Percentiles rank a stretch among this genome's conserved stretches.
Evolutionary conservation across 2,329 filamentous ascomycete genomes (phyloP).

Genomic region (Scedosporium aurantiacum): DNA sequence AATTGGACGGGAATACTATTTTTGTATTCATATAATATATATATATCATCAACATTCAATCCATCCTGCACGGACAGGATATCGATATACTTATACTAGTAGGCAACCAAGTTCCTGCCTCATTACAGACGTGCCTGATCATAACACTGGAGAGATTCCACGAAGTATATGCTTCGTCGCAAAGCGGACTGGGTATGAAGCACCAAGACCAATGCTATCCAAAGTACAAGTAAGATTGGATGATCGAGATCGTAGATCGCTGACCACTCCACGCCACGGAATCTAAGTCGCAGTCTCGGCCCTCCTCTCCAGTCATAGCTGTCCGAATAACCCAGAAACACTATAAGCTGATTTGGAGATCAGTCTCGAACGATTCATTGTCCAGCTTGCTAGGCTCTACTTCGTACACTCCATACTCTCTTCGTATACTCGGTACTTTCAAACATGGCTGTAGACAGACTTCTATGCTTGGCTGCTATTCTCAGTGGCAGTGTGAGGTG

Average conservation of each 20-base stretch:
- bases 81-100: neutral
- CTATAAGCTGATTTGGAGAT: neutral
- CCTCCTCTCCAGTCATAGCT: neutral
- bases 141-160: neutral
- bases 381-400: neutral
- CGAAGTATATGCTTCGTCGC: neutral
- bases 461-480: no score
- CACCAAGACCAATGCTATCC: neutral
- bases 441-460: no score
- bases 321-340: neutral
- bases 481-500: no score
- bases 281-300: neutral
- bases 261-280: neutral
- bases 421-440: no score
- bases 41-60: neutral
- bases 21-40: no score
- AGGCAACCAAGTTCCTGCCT: neutral
- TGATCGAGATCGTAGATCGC: neutral
- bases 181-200: neutral
- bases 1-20: no score
- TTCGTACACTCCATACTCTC: no score
- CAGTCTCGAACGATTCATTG: neutral
- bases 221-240: neutral
- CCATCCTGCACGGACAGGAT: neutral
- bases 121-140: no score